Evolutionary conservation across 176 grass and related monocot genomes (phyloP).

Genomic region (Triticum aestivum): DNA sequence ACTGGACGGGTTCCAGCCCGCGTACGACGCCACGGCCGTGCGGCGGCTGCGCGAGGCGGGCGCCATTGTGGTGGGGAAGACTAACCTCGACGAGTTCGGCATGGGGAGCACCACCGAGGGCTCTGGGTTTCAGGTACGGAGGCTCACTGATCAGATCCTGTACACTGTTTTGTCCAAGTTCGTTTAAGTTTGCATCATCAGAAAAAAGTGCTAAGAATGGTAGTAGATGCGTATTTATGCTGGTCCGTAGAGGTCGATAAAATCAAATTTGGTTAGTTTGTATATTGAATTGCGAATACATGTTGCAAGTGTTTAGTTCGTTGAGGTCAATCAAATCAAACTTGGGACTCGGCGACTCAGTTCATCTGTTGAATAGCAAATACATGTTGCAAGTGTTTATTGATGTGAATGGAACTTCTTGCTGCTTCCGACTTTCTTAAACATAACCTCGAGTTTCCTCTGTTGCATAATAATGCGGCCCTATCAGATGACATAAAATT

Average conservation of each 20-base stretch:
- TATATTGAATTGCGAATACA: neutral
- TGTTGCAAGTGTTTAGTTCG: neutral
- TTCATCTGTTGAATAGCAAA: neutral
- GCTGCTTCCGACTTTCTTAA: neutral
- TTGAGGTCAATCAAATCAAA: neutral
- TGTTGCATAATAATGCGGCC: neutral
- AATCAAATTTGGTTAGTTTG: neutral
- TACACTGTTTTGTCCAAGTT: neutral
- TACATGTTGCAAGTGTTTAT: neutral
- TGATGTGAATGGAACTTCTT: neutral
- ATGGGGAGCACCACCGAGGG: conserved; percentile 98
- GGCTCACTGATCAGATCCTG: neutral
- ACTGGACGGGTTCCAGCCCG: conserved; percentile 77
- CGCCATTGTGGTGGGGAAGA: conserved; percentile 84
- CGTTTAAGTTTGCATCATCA: neutral
- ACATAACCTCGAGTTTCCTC: neutral
- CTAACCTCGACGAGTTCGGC: conserved; percentile 91
- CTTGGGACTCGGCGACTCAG: neutral
- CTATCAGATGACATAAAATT: neutral
- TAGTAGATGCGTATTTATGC: neutral
- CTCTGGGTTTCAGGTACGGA: conserved; percentile 76
- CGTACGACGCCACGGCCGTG: conserved; percentile 87
- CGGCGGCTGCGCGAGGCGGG: conserved; percentile 69
- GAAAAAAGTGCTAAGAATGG: neutral
- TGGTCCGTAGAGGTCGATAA: neutral